phyloP scores from a whole-genome alignment of 805 yeast genomes.

The Metschnikowia chrysomelidarum region DNA sequence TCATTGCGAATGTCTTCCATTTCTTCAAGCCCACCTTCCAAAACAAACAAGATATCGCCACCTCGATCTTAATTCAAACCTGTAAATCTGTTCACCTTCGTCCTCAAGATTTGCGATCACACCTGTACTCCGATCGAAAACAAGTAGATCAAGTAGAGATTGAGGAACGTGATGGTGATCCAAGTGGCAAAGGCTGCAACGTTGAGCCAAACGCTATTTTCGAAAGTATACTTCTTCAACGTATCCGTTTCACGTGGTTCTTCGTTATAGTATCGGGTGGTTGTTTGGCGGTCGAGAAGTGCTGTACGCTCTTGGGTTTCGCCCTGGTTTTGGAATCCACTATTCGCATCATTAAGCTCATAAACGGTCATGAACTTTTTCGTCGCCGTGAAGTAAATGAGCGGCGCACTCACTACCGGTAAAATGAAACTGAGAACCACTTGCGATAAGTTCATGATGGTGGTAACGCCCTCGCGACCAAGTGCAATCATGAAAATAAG shows the following conservation, averaged over 20 bases:
- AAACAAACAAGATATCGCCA: no score
- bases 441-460: slow-evolving; percentile 45
- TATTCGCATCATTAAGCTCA: slow-evolving; percentile 17
- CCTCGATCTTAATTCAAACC: no score
- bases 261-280: slow-evolving; percentile 9
- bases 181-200: slow-evolving; percentile 37
- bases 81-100: no score
- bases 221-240: slow-evolving; percentile 31
- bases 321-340: neutral
- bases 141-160: slow-evolving; percentile 40
- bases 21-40: no score
- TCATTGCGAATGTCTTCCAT: no score
- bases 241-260: slow-evolving; percentile 8
- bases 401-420: slow-evolving; percentile 45
- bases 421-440: slow-evolving; percentile 44
- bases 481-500: slow-evolving; percentile 34
- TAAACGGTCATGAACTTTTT: slow-evolving; percentile 41
- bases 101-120: slow-evolving; percentile 14
- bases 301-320: slow-evolving; percentile 10
- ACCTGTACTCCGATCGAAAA: slow-evolving; percentile 43
- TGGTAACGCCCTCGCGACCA: slow-evolving; percentile 45
- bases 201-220: slow-evolving; percentile 36
- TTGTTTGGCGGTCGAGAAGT: slow-evolving; percentile 6
- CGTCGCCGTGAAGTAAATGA: slow-evolving; percentile 43
- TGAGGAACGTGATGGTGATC: slow-evolving; percentile 38